Percentiles rank a stretch among this genome's conserved stretches.
phyloP scores from a whole-genome alignment of 208 protist genomes.

The Trypanosoma avium region DNA sequence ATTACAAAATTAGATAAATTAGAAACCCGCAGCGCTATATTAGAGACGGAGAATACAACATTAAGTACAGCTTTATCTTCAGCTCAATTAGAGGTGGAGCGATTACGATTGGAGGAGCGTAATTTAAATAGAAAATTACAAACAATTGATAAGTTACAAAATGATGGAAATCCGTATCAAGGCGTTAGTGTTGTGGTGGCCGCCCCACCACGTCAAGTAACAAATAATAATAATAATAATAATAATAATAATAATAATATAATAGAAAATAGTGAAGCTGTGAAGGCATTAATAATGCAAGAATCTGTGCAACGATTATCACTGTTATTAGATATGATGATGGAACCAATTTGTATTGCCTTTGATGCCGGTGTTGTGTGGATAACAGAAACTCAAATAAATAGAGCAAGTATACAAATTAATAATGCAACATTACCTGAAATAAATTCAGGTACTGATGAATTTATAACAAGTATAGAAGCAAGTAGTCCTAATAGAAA shows the following conservation, averaged over 20 bases:
- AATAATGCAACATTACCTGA: slow-evolving; percentile 8
- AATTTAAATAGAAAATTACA: slow-evolving; percentile 37
- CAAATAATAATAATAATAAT: too few species aligned
- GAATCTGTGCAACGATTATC: slow-evolving; percentile 55
- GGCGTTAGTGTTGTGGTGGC: slow-evolving; percentile 25
- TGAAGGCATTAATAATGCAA: slow-evolving; percentile 30
- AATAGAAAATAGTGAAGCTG: neutral
- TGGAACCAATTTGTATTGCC: slow-evolving; percentile 81
- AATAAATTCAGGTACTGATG: neutral
- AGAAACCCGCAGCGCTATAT: slow-evolving; percentile 10
- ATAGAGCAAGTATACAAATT: slow-evolving; percentile 23
- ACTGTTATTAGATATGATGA: slow-evolving; percentile 68
- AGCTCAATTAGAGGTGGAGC: slow-evolving; percentile 51
- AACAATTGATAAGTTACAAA: slow-evolving; percentile 26
- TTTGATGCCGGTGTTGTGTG: slow-evolving; percentile 87
- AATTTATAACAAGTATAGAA: slow-evolving; percentile 5
- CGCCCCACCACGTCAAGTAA: slow-evolving; percentile 15
- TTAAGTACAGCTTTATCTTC: slow-evolving; percentile 22
- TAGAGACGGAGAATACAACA: slow-evolving; percentile 32
- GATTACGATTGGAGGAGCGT: slow-evolving; percentile 65
- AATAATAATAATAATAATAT: too few species aligned
- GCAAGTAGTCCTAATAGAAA: slow-evolving; percentile 9
- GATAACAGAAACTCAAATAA: slow-evolving; percentile 48
- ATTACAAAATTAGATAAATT: slow-evolving; percentile 39
- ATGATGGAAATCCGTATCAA: slow-evolving; percentile 19